These are phyloP conservation scores for Allomyces macrogynus DNA, from an alignment of 192 early-diverging fungal genomes.

Conservation along the genomic window DNA sequence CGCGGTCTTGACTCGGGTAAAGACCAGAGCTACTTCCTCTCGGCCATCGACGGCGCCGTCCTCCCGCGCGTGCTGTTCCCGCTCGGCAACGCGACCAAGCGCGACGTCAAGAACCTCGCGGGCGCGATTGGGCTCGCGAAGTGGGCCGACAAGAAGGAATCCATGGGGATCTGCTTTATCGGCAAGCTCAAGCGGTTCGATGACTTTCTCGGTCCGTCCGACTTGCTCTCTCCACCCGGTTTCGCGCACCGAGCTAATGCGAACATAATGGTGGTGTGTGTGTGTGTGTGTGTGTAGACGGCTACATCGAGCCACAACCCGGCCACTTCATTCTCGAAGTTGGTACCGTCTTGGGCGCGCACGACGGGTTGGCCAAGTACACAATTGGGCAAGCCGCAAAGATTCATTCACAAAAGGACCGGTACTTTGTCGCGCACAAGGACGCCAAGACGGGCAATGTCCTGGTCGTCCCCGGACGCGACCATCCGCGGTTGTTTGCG, in stretches of 20 bases:
- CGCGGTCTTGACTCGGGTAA: slow-evolving; percentile 46
- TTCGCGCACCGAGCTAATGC: too few species aligned
- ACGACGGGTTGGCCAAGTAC: slow-evolving; percentile 44
- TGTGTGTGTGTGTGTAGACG: slow-evolving; percentile 18
- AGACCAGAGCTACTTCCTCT: slow-evolving; percentile 89
- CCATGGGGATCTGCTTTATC: slow-evolving; percentile 93
- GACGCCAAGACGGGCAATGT: slow-evolving; percentile 13
- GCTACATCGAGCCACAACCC: slow-evolving; percentile 21
- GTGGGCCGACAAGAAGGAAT: slow-evolving; percentile 52
- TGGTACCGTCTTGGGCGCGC: slow-evolving; percentile 15
- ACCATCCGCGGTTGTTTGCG: slow-evolving; percentile 13
- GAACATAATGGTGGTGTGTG: too few species aligned
- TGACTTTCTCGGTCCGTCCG: slow-evolving; percentile 44
- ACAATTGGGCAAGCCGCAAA: slow-evolving; percentile 65
- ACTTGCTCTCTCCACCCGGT: too few species aligned
- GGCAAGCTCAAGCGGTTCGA: slow-evolving; percentile 57
- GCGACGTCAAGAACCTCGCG: slow-evolving; percentile 53
- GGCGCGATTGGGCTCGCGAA: slow-evolving; percentile 26
- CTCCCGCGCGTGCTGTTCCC: slow-evolving; percentile 53
- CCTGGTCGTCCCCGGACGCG: slow-evolving; percentile 34
- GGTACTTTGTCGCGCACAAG: background rate
- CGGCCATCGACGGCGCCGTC: slow-evolving; percentile 27
- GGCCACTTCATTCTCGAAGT: slow-evolving; percentile 21
- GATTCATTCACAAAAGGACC: slow-evolving; percentile 17
- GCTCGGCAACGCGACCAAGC: slow-evolving; percentile 50